These are phyloP conservation scores for Spencermartinsiella europaea DNA, from an alignment of 805 yeast species.

Conservation along the genomic window DNA sequence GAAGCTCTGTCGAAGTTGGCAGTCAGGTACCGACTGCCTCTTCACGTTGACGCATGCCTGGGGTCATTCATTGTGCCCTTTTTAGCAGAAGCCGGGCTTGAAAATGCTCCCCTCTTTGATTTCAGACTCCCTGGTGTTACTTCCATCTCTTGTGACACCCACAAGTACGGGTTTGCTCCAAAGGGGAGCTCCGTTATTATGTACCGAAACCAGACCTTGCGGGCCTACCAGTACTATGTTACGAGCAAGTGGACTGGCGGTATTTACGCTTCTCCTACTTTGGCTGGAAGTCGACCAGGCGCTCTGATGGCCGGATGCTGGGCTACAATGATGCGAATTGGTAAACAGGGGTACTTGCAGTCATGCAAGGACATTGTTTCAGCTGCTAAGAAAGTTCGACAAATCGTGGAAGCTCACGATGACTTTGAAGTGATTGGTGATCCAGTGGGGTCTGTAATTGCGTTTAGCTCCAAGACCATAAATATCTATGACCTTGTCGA, in stretches of 20 bases:
- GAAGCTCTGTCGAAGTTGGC: conserved; percentile 64
- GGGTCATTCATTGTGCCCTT: conserved; percentile 90
- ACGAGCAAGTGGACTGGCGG: conserved; percentile 91
- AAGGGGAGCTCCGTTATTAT: conserved; percentile 90
- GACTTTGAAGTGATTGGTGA: conserved; percentile 74
- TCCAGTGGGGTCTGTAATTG: conserved; percentile 75
- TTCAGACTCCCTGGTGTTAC: conserved; percentile 88
- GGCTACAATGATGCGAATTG: conserved; percentile 83
- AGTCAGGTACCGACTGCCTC: conserved; percentile 62
- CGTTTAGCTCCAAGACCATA: conserved; percentile 60
- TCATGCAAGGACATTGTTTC: conserved; percentile 62
- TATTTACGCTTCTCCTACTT: conserved; percentile 89
- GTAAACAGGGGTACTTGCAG: conserved; percentile 73
- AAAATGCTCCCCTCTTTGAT: conserved; percentile 57
- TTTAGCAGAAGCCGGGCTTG: conserved; percentile 50
- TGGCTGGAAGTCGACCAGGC: conserved; percentile 97
- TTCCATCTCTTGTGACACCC: conserved; percentile 98
- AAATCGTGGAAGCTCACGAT: conserved; percentile 41
- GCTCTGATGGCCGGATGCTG: conserved; percentile 97
- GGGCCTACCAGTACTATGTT: conserved; percentile 80
- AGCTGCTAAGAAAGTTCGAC: conserved; percentile 56
- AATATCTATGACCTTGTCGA: conserved; percentile 81
- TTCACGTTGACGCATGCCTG: conserved; percentile 93
- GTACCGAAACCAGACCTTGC: conserved; percentile 66
- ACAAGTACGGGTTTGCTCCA: conserved; percentile 97